phyloP scores from a whole-genome alignment of 2,329 filamentous ascomycete genomes.

The Xylaria sp. region DNA sequence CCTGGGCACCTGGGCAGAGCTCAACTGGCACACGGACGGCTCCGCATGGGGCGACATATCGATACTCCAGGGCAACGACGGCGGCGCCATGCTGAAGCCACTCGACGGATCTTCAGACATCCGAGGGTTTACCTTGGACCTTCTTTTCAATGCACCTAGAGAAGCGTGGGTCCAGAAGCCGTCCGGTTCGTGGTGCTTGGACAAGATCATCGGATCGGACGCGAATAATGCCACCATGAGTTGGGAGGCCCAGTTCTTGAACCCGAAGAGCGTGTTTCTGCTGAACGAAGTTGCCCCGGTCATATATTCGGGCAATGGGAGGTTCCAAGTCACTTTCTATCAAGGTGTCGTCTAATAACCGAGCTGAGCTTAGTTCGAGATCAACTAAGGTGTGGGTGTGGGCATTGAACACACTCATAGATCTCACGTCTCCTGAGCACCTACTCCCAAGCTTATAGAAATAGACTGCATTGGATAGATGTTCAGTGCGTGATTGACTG shows the following conservation, averaged over 20 bases:
- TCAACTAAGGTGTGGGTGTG: neutral
- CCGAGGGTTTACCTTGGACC: constrained; percentile 23
- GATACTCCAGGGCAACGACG: constrained; percentile 29
- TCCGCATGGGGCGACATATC: constrained; percentile 28
- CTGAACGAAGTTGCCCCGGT: constrained; percentile 24
- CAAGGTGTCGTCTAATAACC: constrained; percentile 17
- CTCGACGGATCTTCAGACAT: constrained; percentile 18
- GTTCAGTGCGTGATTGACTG: too few relatives aligned
- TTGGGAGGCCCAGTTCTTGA: constrained; percentile 23
- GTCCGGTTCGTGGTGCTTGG: constrained; percentile 26
- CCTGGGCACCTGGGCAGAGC: constrained; percentile 27
- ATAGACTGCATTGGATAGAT: neutral
- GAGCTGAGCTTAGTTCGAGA: neutral
- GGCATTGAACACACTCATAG: neutral
- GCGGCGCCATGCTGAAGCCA: constrained; percentile 22
- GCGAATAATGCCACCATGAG: constrained; percentile 19
- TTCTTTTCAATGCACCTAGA: constrained; percentile 19
- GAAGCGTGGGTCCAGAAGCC: constrained; percentile 24
- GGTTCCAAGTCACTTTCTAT: constrained; percentile 28
- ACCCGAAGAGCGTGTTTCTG: constrained; percentile 24
- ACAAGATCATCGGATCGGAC: constrained; percentile 26
- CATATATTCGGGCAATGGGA: constrained; percentile 28
- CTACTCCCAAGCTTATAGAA: neutral
- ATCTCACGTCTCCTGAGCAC: neutral
- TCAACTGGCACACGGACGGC: constrained; percentile 23